Evolutionary conservation across 768 basidiomycete species (phyloP).

Genomic region (Ramaria rubella): DNA sequence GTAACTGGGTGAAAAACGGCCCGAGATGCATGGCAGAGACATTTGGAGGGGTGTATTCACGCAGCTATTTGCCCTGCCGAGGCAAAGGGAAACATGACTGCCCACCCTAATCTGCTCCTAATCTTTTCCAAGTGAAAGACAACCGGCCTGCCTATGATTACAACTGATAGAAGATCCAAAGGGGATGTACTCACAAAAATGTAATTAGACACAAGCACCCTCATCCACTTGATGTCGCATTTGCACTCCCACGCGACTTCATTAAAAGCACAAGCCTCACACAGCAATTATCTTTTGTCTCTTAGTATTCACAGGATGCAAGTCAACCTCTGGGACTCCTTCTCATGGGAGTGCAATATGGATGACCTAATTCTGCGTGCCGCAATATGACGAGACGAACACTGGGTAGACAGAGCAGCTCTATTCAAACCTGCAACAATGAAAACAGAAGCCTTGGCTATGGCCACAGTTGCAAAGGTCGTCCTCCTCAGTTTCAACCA

Average conservation of each 20-base stretch:
- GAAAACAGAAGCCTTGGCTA: slow-evolving; percentile 24
- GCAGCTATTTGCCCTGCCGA: no score
- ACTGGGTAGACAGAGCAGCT: slow-evolving; percentile 80
- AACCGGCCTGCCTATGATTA: no score
- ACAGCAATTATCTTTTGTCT: slow-evolving; percentile 86
- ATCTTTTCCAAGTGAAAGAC: no score
- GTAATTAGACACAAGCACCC: slow-evolving; percentile 56
- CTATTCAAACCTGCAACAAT: slow-evolving; percentile 46
- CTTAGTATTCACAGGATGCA: slow-evolving; percentile 79
- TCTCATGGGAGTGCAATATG: slow-evolving; percentile 65
- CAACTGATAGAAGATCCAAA: no score
- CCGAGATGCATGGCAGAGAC: no score
- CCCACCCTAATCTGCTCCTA: no score
- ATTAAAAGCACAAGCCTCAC: slow-evolving; percentile 91
- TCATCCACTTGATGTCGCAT: slow-evolving; percentile 68
- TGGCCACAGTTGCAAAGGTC: slow-evolving; percentile 63
- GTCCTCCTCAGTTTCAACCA: slow-evolving; percentile 88
- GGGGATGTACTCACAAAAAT: no score
- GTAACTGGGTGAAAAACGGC: no score
- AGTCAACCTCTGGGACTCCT: slow-evolving; percentile 56
- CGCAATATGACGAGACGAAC: slow-evolving; percentile 88
- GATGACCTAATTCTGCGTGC: slow-evolving; percentile 93
- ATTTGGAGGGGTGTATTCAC: no score
- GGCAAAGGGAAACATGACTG: no score
- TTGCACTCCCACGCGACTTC: slow-evolving; percentile 66